A percentile compares a stretch with the other conserved stretches of the same genome.
Conservation (phyloP, 805 yeast genomes). For the Saturnispora sanitii region DNA sequence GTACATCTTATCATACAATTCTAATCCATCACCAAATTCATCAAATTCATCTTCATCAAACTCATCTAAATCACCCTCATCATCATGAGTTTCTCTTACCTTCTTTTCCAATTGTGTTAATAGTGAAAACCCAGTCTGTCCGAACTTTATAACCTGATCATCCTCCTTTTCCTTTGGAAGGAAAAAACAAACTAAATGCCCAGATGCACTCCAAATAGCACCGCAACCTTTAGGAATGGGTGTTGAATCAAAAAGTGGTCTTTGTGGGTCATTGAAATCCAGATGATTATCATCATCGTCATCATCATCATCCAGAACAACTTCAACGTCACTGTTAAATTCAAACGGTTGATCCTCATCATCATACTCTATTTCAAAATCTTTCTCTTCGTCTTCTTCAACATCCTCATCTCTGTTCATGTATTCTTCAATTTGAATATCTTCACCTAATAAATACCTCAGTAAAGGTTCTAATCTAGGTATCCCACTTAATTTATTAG, state of each 20-base stretch:
- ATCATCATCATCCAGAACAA: background rate
- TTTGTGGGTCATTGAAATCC: conserved; percentile 16
- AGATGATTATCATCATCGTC: background rate
- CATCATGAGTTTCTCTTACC: conserved; percentile 19
- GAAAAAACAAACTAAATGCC: conserved; percentile 75
- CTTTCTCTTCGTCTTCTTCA: background rate
- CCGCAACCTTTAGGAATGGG: conserved; percentile 94
- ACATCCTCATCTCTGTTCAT: background rate
- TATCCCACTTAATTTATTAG: conserved; percentile 42
- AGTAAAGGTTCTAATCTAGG: conserved; percentile 77
- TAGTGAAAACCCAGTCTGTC: conserved; percentile 44
- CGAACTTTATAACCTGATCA: conserved; percentile 36
- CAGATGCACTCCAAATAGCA: conserved; percentile 75
- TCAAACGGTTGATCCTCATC: background rate
- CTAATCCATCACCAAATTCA: conserved; percentile 30
- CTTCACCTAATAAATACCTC: conserved; percentile 71
- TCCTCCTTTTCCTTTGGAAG: conserved; percentile 42
- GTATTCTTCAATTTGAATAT: background rate
- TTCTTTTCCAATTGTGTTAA: conserved; percentile 24
- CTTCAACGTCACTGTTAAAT: background rate
- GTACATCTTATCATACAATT: conserved; percentile 43
- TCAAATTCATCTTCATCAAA: conserved; percentile 21
- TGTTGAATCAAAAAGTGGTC: conserved; percentile 55
- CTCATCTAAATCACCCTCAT: conserved; percentile 21
- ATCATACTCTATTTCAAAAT: background rate